phyloP scores from a whole-genome alignment of 768 basidiomycete genomes.

The Amanita molliuscula region DNA sequence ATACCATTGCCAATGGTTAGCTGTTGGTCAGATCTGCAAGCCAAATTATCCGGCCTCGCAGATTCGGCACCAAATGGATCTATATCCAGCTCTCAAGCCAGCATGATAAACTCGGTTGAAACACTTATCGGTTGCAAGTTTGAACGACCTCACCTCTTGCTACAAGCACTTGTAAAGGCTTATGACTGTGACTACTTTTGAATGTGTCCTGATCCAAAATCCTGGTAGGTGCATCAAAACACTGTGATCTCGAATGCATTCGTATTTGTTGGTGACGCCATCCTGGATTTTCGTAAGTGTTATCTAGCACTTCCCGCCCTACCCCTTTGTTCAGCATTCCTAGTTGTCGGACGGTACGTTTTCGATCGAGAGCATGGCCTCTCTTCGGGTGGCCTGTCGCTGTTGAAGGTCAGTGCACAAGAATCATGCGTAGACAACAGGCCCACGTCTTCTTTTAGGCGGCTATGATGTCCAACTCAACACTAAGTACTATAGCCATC shows the following conservation, averaged over 20 bases:
- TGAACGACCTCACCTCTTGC: slow-evolving; percentile 49
- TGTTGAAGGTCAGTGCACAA: slow-evolving; percentile 50
- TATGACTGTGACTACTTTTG: neutral
- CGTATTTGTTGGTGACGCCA: slow-evolving; percentile 81
- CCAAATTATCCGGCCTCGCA: slow-evolving; percentile 16
- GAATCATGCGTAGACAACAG: slow-evolving; percentile 8
- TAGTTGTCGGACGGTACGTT: slow-evolving; percentile 69
- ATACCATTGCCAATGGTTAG: slow-evolving; percentile 55
- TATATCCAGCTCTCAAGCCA: neutral
- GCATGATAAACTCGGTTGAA: slow-evolving; percentile 48
- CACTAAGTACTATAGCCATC: slow-evolving; percentile 69
- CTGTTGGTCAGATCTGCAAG: slow-evolving; percentile 64
- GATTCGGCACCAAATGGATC: neutral
- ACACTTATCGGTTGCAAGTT: slow-evolving; percentile 54
- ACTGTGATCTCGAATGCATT: slow-evolving; percentile 57
- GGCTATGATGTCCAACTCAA: slow-evolving; percentile 79
- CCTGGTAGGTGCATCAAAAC: neutral
- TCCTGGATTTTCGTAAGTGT: slow-evolving; percentile 70
- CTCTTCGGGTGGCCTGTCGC: slow-evolving; percentile 67
- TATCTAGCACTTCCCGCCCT: neutral
- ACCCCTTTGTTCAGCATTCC: slow-evolving; percentile 5
- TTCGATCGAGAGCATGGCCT: slow-evolving; percentile 52
- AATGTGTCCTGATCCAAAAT: neutral
- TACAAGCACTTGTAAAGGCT: slow-evolving; percentile 60
- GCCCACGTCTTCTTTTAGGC: slow-evolving; percentile 31